Evolutionary conservation across 768 basidiomycete genomes (phyloP), one percentile per base, ranked within the genome.

Genomic region (Pleurotus eryngii): DNA sequence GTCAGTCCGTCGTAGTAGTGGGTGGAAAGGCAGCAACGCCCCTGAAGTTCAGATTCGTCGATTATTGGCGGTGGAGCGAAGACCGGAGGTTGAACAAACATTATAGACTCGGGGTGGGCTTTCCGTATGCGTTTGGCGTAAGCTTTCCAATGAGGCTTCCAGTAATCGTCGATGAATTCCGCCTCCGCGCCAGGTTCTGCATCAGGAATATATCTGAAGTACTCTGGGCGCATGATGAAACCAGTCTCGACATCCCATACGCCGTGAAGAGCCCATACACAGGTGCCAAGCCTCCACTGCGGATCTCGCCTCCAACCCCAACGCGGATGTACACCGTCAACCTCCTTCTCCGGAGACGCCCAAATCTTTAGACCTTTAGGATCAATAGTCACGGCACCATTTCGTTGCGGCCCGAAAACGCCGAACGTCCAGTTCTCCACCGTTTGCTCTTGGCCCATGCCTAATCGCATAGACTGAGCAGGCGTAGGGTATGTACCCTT

Each of bases 1-100:
- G 96, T 98, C 40, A 98, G 75, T 1, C 95, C 95, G 63, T 98
- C 95, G 65, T 98, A 98, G 69, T 94, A 98, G 69, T 98, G 96
- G 0, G 86, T 79, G 3, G 89, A 86, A 61, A 91, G 88, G 30
- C 75, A 83, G 26, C 81, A 86, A 2, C 88, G 84, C 1, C 95
- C 86, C 12, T 82, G 78, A 15, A 85, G 70, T 12, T 86, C 70
- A 7, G 81, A 78, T 20, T 81, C 79, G 6, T 81, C 79, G 14
- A 83, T 70, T 1, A 70, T 63, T 0, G 95, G 93, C 0, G 95
- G 96, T 1, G 75, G 72, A 0, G 84, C 86, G 66, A 98, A 98
- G 0, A 98, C 93, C 5, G 95, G 92, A 0, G 93, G 90, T 59
- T 95, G 92, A 46, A 96, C 76, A 66, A 98, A 96, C n/a, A 87